phyloP scores from a whole-genome alignment of 129 eudicot genomes.

The Ambrosia trifida region DNA sequence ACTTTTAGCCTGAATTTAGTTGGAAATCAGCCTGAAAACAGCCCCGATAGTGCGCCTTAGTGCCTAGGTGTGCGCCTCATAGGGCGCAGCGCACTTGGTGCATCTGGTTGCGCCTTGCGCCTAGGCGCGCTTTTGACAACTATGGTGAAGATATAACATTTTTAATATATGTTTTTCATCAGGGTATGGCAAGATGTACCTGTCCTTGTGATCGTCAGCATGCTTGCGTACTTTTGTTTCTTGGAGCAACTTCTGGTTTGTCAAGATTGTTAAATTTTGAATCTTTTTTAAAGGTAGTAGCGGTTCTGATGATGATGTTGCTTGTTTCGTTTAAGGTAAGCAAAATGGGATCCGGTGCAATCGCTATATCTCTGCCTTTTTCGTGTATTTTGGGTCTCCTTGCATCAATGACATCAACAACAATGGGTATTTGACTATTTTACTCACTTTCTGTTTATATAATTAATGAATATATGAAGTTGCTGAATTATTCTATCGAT shows the following conservation, averaged over 20 bases:
- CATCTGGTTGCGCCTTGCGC: too few species aligned
- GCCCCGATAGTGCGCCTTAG: too few species aligned
- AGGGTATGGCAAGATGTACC: slow-evolving; percentile 99
- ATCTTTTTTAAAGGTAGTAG: neutral
- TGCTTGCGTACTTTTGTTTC: slow-evolving; percentile 96
- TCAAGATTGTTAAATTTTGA: neutral
- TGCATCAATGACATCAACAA: slow-evolving; percentile 97
- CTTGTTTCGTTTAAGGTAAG: slow-evolving; percentile 2
- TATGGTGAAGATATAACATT: too few species aligned
- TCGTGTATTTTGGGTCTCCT: slow-evolving; percentile 96
- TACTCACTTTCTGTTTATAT: slow-evolving; percentile 5
- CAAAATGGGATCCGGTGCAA: slow-evolving; percentile 79
- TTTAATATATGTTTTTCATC: too few species aligned
- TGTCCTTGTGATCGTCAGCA: slow-evolving; percentile 85
- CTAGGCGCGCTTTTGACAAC: too few species aligned
- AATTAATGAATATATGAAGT: too few species aligned
- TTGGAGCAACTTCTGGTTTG: slow-evolving; percentile 79
- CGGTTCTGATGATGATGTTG: neutral
- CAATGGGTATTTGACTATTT: slow-evolving; percentile 70
- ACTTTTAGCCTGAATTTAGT: too few species aligned
- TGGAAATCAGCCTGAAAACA: too few species aligned
- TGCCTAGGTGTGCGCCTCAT: too few species aligned
- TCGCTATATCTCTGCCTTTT: slow-evolving; percentile 94
- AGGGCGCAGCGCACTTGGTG: too few species aligned
- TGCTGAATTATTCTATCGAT: too few species aligned